Evolutionary conservation across 2,329 filamentous ascomycete genomes (phyloP).

Genomic region (Cryoendolithus antarcticus): DNA sequence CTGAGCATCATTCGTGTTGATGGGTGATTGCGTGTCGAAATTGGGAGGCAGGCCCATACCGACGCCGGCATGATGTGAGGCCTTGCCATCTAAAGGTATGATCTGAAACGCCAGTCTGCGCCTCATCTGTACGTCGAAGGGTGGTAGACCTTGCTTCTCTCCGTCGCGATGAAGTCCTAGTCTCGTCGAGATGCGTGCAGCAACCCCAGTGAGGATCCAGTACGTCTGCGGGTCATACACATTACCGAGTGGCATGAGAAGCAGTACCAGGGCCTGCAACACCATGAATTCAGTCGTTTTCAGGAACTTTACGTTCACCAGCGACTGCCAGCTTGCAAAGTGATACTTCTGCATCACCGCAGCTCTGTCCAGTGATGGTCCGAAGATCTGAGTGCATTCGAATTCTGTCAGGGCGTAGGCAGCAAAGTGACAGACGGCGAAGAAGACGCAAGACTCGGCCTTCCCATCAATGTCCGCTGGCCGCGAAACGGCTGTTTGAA

Average conservation of each 20-base stretch:
- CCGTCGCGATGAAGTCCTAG: constrained; percentile 51
- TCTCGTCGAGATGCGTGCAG: constrained; percentile 47
- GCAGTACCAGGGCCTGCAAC: constrained; percentile 56
- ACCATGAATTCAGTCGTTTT: constrained; percentile 52
- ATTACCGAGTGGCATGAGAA: constrained; percentile 34
- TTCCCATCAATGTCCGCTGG: constrained; percentile 44
- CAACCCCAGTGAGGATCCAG: constrained; percentile 53
- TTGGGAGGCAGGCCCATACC: constrained; percentile 17
- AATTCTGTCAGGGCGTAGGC: constrained; percentile 37
- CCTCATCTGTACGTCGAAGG: constrained; percentile 48
- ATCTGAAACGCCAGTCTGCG: constrained; percentile 52
- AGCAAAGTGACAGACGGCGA: constrained; percentile 48
- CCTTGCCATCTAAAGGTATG: constrained; percentile 41
- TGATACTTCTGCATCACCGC: constrained; percentile 10
- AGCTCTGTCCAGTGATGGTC: constrained; percentile 41
- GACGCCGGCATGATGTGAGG: constrained; percentile 19
- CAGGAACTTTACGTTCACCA: constrained; percentile 56
- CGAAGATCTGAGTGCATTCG: constrained; percentile 36
- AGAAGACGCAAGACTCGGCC: constrained; percentile 46
- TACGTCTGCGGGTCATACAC: constrained; percentile 39
- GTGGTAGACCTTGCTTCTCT: constrained; percentile 35
- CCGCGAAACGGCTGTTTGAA: constrained; percentile 29
- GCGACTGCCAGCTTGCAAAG: constrained; percentile 48
- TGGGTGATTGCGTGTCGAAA: constrained; percentile 19
- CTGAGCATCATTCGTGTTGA: constrained; percentile 26